Percentiles rank a stretch among this genome's conserved stretches.
phyloP scores from a whole-genome alignment of 139 green algal genomes.

The Chlamydomonas sphaeroides region DNA sequence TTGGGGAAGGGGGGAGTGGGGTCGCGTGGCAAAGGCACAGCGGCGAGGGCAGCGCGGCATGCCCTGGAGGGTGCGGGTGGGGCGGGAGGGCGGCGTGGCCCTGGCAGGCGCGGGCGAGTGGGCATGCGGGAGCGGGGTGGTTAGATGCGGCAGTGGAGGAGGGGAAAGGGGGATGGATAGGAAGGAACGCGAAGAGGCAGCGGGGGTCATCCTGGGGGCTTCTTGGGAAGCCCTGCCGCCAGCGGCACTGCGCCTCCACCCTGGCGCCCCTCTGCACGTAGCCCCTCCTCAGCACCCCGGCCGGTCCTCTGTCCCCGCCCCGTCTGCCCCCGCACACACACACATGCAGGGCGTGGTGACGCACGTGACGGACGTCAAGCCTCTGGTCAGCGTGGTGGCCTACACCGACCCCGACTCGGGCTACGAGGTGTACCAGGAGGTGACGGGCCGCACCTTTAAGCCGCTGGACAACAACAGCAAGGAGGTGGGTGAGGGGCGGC shows the following conservation, averaged over 20 bases:
- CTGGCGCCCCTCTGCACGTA: too few species aligned
- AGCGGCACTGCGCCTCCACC: too few species aligned
- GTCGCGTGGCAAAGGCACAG: too few species aligned
- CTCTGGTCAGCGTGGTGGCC: conserved; percentile 89
- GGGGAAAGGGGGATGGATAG: too few species aligned
- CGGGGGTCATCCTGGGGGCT: too few species aligned
- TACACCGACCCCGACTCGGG: conserved; percentile 93
- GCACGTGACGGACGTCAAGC: conserved; percentile 93
- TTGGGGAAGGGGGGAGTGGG: background rate
- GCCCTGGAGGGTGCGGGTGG: background rate
- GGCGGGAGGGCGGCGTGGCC: background rate
- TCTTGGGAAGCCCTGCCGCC: too few species aligned
- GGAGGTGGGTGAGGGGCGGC: conserved; percentile 3
- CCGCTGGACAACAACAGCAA: conserved; percentile 65
- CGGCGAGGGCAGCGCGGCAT: too few species aligned
- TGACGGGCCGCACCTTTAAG: conserved; percentile 79
- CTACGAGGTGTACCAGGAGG: conserved; percentile 96
- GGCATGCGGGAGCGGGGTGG: background rate
- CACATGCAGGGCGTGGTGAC: conserved; percentile 92
- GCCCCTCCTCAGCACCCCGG: too few species aligned
- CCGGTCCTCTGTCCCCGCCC: too few species aligned
- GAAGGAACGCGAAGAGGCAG: too few species aligned
- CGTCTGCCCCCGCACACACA: background rate
- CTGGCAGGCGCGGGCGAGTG: background rate
- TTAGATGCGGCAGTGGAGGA: background rate